These are phyloP conservation scores for Narthecium ossifragum DNA, from an alignment of 106 monocot genomes.

Conservation along the genomic window DNA sequence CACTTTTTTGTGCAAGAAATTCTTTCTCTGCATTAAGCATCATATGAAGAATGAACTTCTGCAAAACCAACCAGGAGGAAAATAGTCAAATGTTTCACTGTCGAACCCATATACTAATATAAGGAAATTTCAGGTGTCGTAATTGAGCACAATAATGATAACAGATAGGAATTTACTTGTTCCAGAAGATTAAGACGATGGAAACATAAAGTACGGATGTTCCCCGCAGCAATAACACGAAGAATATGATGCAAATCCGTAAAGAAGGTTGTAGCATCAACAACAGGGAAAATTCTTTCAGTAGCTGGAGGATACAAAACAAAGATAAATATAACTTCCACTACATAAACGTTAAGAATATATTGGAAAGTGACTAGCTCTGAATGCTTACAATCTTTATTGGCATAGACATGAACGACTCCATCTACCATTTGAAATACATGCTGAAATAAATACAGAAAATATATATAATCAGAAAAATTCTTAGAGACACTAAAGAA, in stretches of 20 bases:
- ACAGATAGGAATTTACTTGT: slow-evolving; percentile 43
- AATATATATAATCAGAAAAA: neutral
- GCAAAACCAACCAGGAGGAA: slow-evolving; percentile 6
- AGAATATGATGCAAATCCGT: slow-evolving; percentile 95
- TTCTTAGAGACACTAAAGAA: too few species aligned
- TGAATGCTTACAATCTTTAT: slow-evolving; percentile 48
- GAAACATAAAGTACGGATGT: slow-evolving; percentile 87
- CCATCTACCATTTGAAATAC: slow-evolving; percentile 94
- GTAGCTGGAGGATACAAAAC: slow-evolving; percentile 32
- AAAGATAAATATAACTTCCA: too few species aligned
- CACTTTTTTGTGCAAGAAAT: slow-evolving; percentile 99
- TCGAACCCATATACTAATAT: neutral
- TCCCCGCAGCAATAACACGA: slow-evolving; percentile 73
- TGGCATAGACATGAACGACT: slow-evolving; percentile 79
- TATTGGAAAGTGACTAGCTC: neutral
- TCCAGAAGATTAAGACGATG: slow-evolving; percentile 88
- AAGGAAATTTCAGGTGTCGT: neutral
- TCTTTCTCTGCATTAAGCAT: slow-evolving; percentile 97
- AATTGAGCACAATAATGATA: neutral
- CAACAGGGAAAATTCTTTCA: slow-evolving; percentile 71
- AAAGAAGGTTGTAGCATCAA: slow-evolving; percentile 96
- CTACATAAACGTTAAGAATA: neutral
- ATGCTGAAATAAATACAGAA: slow-evolving; percentile 39
- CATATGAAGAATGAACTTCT: slow-evolving; percentile 98
- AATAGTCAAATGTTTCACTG: too few species aligned